Conservation (phyloP, 768 basidiomycete genomes). For the Termitomyces titanicus region DNA sequence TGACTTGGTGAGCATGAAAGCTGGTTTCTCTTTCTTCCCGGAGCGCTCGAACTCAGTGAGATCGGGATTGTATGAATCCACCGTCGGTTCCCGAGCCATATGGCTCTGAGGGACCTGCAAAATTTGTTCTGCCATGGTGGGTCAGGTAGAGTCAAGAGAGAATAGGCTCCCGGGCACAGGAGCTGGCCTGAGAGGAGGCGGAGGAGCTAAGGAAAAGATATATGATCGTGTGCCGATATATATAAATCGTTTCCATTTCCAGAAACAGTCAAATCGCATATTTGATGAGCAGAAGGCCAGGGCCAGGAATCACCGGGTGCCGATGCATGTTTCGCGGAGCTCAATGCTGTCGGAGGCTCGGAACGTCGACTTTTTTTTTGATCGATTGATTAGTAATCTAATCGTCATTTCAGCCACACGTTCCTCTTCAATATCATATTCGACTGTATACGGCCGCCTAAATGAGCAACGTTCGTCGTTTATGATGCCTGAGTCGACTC, state of each 20-base stretch:
- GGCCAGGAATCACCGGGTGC: background rate
- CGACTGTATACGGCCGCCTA: no score
- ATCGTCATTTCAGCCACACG: no score
- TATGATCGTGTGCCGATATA: slow-evolving; percentile 16
- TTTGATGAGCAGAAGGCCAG: background rate
- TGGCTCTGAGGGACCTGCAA: background rate
- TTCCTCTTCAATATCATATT: no score
- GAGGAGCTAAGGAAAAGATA: slow-evolving; percentile 5
- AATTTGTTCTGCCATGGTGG: background rate
- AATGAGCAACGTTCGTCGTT: no score
- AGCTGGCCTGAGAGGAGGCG: slow-evolving; percentile 1
- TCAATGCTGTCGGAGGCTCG: no score
- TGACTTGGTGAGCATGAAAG: slow-evolving; percentile 28
- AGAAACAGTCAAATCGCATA: no score
- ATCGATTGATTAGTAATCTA: no score
- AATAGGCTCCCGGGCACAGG: background rate
- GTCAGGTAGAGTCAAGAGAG: no score
- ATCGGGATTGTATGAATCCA: slow-evolving; percentile 8
- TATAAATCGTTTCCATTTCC: background rate
- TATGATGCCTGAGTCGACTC: no score
- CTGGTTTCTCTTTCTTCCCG: slow-evolving; percentile 16
- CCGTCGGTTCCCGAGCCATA: background rate
- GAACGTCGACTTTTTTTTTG: no score
- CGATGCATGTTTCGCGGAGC: background rate
- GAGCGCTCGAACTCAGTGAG: slow-evolving; percentile 26